Evolutionary conservation across 2,329 filamentous ascomycete genomes (phyloP), one percentile per base, ranked within the genome.

Genomic region (Ophiocordyceps camponoti-rufipedis): DNA sequence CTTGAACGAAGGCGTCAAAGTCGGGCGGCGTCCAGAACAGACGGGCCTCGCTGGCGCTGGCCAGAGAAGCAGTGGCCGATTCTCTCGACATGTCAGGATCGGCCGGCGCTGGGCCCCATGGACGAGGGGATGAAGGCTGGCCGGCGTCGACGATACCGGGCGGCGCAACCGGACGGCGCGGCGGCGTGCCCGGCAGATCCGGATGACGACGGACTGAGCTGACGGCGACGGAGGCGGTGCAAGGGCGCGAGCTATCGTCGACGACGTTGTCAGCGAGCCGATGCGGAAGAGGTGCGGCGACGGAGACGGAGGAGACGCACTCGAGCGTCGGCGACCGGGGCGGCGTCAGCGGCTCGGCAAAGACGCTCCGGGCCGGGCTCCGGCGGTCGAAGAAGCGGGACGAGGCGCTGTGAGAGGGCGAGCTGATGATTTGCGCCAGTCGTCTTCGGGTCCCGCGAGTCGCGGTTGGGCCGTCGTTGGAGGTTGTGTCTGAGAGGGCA

Each of bases 251-350:
- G 58, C 50, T 14, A 56, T 54, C 13, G 23, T 23, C 23, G 23
- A 23, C 23, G 56, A 53, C 33, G 57, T 54, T n/a, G 58, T 55
- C 10, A 51, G 52, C 3, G 54, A 56, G 16, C 54, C 52, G 9
- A 51, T 49, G 46, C 56, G 14, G 33, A n/a, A 35, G 14, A 35
- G 12, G 12, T 14, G 10, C 12, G 42, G 38, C 7, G 16, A 19
- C n/a, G 42, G 38, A 18, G 12, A 40, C n/a, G 19, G 38, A 40
- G 39, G 39, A 16, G 35, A n/a, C 32, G 32, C 32, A 38, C 35
- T 38, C 35, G 35, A 38, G 51, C 11, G 55, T 54, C 5, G 57
- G 56, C 6, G 58, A 52, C 14, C 56, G 55, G 13, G 56, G 53
- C 35, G 58, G 55, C 16, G 58, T 55, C 9, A 52, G 51, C 2